Evolutionary conservation across 2,329 filamentous ascomycete genomes (phyloP).

Genomic region (Apiospora saccharicola): DNA sequence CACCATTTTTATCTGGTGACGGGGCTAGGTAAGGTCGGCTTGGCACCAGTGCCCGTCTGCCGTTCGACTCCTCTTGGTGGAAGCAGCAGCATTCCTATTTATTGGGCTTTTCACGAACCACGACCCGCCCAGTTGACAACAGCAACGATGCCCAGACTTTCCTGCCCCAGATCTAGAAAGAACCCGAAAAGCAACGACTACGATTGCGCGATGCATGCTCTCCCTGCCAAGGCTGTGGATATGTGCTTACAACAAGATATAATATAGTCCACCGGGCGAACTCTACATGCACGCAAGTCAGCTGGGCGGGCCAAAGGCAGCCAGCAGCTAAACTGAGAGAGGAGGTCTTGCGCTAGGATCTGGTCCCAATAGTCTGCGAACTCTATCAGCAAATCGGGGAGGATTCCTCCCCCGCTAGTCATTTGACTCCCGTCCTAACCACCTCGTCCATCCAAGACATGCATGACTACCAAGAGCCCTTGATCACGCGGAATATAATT

Average conservation of each 20-base stretch:
- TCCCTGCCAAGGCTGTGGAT: not conserved
- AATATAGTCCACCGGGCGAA: not conserved
- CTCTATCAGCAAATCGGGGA: slow-evolving; percentile 11
- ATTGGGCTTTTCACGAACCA: not conserved
- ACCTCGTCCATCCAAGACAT: slow-evolving; percentile 1
- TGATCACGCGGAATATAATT: not conserved
- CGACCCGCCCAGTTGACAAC: not conserved
- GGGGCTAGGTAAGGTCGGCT: not conserved
- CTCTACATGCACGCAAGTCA: not conserved
- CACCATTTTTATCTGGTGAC: not conserved
- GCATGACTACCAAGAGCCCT: slow-evolving; percentile 9
- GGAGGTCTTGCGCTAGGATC: slow-evolving; percentile 6
- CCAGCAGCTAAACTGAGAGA: not conserved
- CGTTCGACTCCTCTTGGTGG: not conserved
- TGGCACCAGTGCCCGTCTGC: not conserved
- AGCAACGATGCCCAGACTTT: not conserved
- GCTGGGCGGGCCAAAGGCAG: not conserved
- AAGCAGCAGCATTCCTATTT: not conserved
- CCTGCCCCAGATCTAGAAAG: not conserved
- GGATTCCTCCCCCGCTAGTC: not conserved
- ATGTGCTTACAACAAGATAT: not conserved
- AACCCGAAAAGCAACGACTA: not conserved
- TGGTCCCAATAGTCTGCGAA: not conserved
- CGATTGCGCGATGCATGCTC: not conserved
- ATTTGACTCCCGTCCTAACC: slow-evolving; percentile 8